Base-by-base conservation (phyloP, 306 rosid species). In the Cotoneaster glaucophyllus region DNA sequence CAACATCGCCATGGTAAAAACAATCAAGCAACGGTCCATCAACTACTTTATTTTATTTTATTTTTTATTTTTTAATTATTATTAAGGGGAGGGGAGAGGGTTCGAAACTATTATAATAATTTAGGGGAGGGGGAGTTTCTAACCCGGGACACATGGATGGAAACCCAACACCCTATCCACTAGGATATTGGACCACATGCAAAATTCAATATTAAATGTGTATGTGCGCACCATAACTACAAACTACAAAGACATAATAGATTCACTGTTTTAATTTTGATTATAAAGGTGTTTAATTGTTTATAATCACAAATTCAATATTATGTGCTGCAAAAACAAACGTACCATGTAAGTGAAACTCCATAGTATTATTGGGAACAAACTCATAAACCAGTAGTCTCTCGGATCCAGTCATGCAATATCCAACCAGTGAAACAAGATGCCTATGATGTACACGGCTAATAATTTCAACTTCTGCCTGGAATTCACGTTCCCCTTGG, bases 401-500 rank as follows among this genome's bases (percentile, higher is more conserved):
- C 81, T 88, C 85, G 17, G 84, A 34, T 31, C 99, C 99, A 37
- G 90, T 82, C 75, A 81, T 92, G 84, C 97, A 95, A 80, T 90
- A 92, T 57, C 99, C 99, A 70, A 95, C 99, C 82, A 95, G 85
- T 52, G 97, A 95, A 71, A 95, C 99, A 57, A 95, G 97, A 79
- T 95, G 99, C 50, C 87, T 87, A 80, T 95, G 99, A 83, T 95
- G 99, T 18, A 95, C 99, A 43, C 99, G 92, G 82, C 99, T 95
- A 80, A 95, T 95, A 13, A 92, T 95, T 76, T 95, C 99, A 2
- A 95, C 97, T 82, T 95, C 99, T 2, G 99, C 97, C 82, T 92
- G 97, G 78, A 95, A 95, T 63, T 95, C 99, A 22, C 97, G 92
- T 71, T 95, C 99, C 52, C 99, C 99, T 82, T 95, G 99, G 64